Evolutionary conservation across 1,139 yeast species (phyloP), one percentile per base, ranked within the genome.

Genomic region (Casaregolazyma lundiana): DNA sequence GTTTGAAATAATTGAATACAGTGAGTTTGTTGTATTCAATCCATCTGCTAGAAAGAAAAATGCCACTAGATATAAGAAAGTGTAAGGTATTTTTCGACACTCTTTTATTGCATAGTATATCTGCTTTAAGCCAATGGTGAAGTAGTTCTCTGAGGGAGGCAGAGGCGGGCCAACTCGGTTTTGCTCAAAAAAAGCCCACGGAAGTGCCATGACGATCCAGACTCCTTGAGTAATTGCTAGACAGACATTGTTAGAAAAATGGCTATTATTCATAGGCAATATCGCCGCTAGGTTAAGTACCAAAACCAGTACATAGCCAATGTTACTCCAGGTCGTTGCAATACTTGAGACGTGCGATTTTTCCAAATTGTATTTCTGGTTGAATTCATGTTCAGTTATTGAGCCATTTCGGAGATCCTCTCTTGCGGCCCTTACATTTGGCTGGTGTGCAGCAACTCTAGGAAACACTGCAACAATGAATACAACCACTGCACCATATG

Each of bases 381-480:
- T 41, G 43, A 41, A 51, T 35, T 52, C 51, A 3, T 42, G 46
- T 35, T 50, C 52, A 19, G 45, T 29, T 8, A 49, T 47, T 13
- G 40, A 41, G 15, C 55, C 53, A 9, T 45, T 45, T 16, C 38
- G 34, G 19, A 44, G 37, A 20, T 50, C 46, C 1, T 49, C 50
- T 35, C 51, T 36, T n/a, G 53, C 53, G 34, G 49, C 44, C 32
- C 51, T 37, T n/a, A 52, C 51, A 18, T 49, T 49, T 13, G 55
- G 55, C 43, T 47, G 49, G 17, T 49, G 50, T 9, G 51, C 44
- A 11, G 55, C 55, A 22, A 52, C 34, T 42, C 53, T 13, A 2
- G 55, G 55, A 46, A 52, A 52, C 8, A 49, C 48, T 6, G 55
- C 55, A 5, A 53, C 49, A 38, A 46, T 50, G 41, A 51, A 51